phyloP scores from a whole-genome alignment of 2,329 filamentous ascomycete genomes.

The Trichoderma asperellum region DNA sequence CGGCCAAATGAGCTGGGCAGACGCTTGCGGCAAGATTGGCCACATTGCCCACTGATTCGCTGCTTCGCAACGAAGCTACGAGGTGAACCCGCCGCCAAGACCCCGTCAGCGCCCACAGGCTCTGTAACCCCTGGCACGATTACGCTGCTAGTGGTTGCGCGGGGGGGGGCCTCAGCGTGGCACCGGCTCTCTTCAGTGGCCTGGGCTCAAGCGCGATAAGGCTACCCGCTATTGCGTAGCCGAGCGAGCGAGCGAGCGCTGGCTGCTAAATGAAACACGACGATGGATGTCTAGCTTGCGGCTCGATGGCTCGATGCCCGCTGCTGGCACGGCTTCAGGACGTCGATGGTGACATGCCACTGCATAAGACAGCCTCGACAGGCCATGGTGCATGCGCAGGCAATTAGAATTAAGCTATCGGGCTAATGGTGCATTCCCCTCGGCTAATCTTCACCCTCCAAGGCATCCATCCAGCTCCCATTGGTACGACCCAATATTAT shows the following conservation, averaged over 20 bases:
- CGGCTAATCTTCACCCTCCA: neutral
- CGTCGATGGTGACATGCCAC: neutral
- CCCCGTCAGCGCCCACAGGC: conserved; percentile 8
- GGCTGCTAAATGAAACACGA: conserved; percentile 16
- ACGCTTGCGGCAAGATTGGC: conserved; percentile 24
- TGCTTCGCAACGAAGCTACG: conserved; percentile 1
- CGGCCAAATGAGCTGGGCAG: conserved; percentile 20
- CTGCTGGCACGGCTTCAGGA: neutral
- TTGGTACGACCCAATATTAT: neutral
- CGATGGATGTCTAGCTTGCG: neutral
- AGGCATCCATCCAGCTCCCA: neutral
- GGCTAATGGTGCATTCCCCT: neutral
- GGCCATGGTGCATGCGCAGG: neutral
- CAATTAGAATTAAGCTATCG: neutral
- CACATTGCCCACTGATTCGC: conserved; percentile 25
- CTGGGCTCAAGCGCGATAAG: conserved; percentile 4
- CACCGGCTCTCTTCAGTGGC: conserved; percentile 20
- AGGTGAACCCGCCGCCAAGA: conserved; percentile 11
- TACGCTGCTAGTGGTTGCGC: conserved; percentile 20
- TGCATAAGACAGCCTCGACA: neutral
- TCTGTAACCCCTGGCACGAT: conserved; percentile 22
- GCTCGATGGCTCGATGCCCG: neutral
- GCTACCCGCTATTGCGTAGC: conserved; percentile 14
- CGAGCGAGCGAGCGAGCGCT: neutral
- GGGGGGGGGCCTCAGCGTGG: conserved; percentile 9